phyloP scores from a whole-genome alignment of 2,329 filamentous ascomycete genomes.

The Ophiostoma ulmi region DNA sequence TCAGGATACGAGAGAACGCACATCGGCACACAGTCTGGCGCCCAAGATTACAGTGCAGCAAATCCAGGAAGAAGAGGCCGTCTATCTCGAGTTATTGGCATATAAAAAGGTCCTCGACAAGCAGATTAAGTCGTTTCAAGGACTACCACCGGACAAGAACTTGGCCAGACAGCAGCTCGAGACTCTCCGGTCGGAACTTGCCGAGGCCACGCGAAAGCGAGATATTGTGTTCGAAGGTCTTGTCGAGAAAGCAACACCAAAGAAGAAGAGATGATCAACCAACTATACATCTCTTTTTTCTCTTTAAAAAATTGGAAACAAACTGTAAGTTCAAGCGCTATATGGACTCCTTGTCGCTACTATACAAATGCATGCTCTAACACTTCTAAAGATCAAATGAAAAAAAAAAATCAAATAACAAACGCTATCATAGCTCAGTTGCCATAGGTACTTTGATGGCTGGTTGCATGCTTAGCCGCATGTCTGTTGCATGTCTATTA shows the following conservation, averaged over 20 bases:
- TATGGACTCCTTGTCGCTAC: neutral
- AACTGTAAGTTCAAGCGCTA: neutral
- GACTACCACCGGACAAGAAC: slow-evolving; percentile 65
- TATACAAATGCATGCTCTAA: neutral
- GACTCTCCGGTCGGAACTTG: slow-evolving; percentile 58
- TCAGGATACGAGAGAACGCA: slow-evolving; percentile 58
- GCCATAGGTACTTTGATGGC: neutral
- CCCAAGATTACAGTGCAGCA: slow-evolving; percentile 53
- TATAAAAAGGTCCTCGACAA: slow-evolving; percentile 56
- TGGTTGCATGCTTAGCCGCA: neutral
- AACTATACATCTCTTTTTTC: neutral
- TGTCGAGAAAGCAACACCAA: slow-evolving; percentile 57
- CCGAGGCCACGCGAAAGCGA: slow-evolving; percentile 54
- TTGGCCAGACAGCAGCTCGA: slow-evolving; percentile 67
- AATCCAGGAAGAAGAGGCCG: slow-evolving; percentile 53
- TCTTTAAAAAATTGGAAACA: neutral
- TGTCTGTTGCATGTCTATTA: slow-evolving; percentile 11
- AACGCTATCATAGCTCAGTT: neutral
- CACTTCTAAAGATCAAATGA: neutral
- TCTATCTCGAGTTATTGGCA: slow-evolving; percentile 53
- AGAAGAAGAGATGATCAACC: slow-evolving; percentile 32
- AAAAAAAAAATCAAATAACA: neutral
- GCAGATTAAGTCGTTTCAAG: slow-evolving; percentile 61
- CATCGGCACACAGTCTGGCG: slow-evolving; percentile 15
- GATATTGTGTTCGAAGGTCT: slow-evolving; percentile 72